Percentiles rank a stretch among this genome's conserved stretches.
phyloP scores from a whole-genome alignment of 768 basidiomycete genomes.

The Boletellus emodensis region DNA sequence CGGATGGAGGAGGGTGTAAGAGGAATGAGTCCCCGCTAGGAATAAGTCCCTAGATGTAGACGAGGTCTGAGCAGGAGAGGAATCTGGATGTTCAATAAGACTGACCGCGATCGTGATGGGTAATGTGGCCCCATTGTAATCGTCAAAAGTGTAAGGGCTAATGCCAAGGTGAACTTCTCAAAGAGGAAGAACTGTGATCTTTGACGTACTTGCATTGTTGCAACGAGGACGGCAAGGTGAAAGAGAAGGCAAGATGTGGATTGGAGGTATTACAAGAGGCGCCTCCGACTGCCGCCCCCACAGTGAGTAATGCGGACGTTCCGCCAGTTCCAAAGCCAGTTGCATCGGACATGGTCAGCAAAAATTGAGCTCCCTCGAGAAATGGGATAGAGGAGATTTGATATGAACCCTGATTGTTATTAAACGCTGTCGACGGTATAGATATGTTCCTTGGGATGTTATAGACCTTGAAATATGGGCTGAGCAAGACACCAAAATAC shows the following conservation, averaged over 20 bases:
- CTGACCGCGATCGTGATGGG: constrained; percentile 55
- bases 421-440: constrained; percentile 53
- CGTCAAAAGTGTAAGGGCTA: constrained; percentile 47
- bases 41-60: constrained; percentile 47
- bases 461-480: constrained; percentile 40
- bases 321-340: constrained; percentile 69
- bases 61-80: background rate
- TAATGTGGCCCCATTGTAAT: constrained; percentile 42
- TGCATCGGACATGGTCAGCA: constrained; percentile 69
- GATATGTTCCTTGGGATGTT: constrained; percentile 49
- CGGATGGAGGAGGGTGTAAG: constrained; percentile 37
- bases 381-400: constrained; percentile 43
- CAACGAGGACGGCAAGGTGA: constrained; percentile 48
- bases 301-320: constrained; percentile 44
- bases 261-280: constrained; percentile 46
- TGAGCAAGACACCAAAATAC: constrained; percentile 1
- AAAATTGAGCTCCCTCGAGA: constrained; percentile 35
- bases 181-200: background rate
- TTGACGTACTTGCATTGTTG: constrained; percentile 56
- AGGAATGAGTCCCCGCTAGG: constrained; percentile 55
- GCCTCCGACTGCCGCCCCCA: constrained; percentile 41
- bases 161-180: constrained; percentile 3
- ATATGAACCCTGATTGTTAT: constrained; percentile 51
- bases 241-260: constrained; percentile 44
- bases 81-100: constrained; percentile 1